phyloP scores from a whole-genome alignment of 2,329 filamentous ascomycete genomes.

The Scedosporium apiospermum region DNA sequence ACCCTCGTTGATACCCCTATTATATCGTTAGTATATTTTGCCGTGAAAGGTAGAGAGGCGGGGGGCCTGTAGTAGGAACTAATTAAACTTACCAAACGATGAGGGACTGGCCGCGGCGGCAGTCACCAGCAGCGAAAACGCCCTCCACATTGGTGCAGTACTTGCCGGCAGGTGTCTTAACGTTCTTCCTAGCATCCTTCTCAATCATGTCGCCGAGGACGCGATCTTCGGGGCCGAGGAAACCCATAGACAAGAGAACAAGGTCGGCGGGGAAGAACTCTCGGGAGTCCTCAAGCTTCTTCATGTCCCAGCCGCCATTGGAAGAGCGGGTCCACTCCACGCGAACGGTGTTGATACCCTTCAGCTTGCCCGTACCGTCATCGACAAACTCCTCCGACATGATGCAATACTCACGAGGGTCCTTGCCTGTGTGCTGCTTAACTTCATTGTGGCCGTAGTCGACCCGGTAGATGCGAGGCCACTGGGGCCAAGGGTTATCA shows the following conservation, averaged over 20 bases:
- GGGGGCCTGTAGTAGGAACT: not conserved
- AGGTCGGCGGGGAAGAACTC: constrained; percentile 95
- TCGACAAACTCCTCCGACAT: constrained; percentile 97
- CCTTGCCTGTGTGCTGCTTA: constrained; percentile 90
- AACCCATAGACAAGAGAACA: constrained; percentile 92
- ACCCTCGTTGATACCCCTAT: constrained; percentile 91
- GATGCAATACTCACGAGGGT: constrained; percentile 94
- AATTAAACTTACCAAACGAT: constrained; percentile 73
- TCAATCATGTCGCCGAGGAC: constrained; percentile 82
- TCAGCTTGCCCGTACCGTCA: constrained; percentile 77
- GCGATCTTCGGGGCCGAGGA: constrained; percentile 85
- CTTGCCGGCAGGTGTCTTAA: constrained; percentile 83
- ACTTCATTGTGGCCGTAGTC: constrained; percentile 96
- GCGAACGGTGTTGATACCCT: constrained; percentile 90
- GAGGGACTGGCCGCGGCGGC: constrained; percentile 84
- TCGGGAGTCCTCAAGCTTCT: constrained; percentile 86
- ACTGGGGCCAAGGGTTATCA: constrained; percentile 98
- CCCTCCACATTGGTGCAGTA: constrained; percentile 83
- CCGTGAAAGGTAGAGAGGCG: not conserved
- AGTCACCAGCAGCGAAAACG: constrained; percentile 91
- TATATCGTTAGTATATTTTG: constrained; percentile 21
- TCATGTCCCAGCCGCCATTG: constrained; percentile 95
- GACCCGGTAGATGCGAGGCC: constrained; percentile 96
- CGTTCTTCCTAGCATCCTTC: constrained; percentile 86
- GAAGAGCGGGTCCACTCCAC: constrained; percentile 93